A percentile compares a stretch with the other conserved stretches of the same genome.
phyloP scores from a whole-genome alignment of 176 grass and related monocot species.

The Rhynchospora pubera region DNA sequence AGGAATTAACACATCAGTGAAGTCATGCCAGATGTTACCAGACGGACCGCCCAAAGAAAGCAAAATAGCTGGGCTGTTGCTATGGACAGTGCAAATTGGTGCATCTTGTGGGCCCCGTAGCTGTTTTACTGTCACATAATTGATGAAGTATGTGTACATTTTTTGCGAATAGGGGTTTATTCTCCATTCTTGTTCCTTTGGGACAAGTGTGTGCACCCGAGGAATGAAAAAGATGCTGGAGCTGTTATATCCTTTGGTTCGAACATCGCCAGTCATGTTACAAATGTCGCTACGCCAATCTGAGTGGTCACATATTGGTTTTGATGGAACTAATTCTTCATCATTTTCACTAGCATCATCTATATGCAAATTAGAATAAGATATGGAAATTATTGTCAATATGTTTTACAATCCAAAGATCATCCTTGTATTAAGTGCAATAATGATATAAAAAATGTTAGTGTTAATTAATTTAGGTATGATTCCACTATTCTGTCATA shows the following conservation, averaged over 20 bases:
- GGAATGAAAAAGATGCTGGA: conserved; percentile 35
- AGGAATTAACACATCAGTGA: conserved; percentile 57
- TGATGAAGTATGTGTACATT: conserved; percentile 19
- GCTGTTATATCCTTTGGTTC: conserved; percentile 29
- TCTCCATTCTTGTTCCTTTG: conserved; percentile 36
- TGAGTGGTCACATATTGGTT: conserved; percentile 40
- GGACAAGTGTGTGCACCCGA: not conserved
- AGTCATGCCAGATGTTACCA: conserved; percentile 49
- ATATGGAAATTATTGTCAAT: too few species aligned
- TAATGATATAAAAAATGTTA: too few species aligned
- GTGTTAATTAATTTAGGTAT: too few species aligned
- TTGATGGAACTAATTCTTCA: not conserved
- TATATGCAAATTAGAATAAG: not conserved
- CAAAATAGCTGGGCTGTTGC: conserved; percentile 25
- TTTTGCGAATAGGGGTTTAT: conserved; percentile 56
- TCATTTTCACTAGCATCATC: not conserved
- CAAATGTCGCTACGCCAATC: conserved; percentile 40
- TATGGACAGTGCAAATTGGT: conserved; percentile 37
- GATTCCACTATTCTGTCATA: too few species aligned
- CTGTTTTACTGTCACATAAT: conserved; percentile 32
- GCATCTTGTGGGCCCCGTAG: conserved; percentile 23
- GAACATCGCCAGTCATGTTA: conserved; percentile 40
- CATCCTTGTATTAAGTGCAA: too few species aligned
- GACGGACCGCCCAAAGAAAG: conserved; percentile 52
- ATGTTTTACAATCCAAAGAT: not conserved